A percentile compares a stretch with the other conserved stretches of the same genome.
phyloP scores from a whole-genome alignment of 331 rosid genomes.

The Malus hybrid region DNA sequence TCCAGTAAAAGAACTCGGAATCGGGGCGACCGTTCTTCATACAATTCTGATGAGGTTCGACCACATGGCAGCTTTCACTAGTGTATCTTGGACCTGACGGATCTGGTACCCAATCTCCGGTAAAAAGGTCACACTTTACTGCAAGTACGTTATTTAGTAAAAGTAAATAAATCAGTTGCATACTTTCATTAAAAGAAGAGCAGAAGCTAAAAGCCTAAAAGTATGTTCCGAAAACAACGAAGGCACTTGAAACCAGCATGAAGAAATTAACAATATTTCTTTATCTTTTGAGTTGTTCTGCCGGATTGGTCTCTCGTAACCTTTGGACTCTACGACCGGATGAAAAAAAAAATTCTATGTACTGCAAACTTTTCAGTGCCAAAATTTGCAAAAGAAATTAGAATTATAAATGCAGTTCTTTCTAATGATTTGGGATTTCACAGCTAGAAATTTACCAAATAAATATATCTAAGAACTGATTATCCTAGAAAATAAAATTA shows the following conservation, averaged over 20 bases:
- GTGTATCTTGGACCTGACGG: constrained; percentile 57
- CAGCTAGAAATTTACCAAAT: too few relatives aligned
- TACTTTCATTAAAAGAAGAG: neutral
- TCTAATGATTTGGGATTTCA: neutral
- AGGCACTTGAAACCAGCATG: too few relatives aligned
- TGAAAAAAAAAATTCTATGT: too few relatives aligned
- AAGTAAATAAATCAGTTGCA: neutral
- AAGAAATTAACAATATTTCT: too few relatives aligned
- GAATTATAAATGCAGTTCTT: neutral
- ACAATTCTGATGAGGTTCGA: constrained; percentile 83
- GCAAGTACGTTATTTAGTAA: constrained; percentile 5
- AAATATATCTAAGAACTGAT: too few relatives aligned
- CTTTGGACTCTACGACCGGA: too few relatives aligned
- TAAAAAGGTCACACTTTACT: constrained; percentile 64
- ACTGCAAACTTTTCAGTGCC: too few relatives aligned
- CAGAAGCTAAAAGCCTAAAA: neutral
- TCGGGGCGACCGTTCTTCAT: constrained; percentile 81
- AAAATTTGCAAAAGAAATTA: neutral
- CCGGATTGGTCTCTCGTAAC: too few relatives aligned
- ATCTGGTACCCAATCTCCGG: constrained; percentile 73
- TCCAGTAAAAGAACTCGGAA: constrained; percentile 71
- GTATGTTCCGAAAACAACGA: too few relatives aligned
- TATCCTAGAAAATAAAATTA: too few relatives aligned
- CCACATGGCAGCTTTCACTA: constrained; percentile 58
- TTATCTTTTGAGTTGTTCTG: too few relatives aligned